A percentile compares a stretch with the other conserved stretches of the same genome.
These are phyloP conservation scores for Candida multigemmis DNA, from an alignment of 805 yeast species.

Conservation along the genomic window DNA sequence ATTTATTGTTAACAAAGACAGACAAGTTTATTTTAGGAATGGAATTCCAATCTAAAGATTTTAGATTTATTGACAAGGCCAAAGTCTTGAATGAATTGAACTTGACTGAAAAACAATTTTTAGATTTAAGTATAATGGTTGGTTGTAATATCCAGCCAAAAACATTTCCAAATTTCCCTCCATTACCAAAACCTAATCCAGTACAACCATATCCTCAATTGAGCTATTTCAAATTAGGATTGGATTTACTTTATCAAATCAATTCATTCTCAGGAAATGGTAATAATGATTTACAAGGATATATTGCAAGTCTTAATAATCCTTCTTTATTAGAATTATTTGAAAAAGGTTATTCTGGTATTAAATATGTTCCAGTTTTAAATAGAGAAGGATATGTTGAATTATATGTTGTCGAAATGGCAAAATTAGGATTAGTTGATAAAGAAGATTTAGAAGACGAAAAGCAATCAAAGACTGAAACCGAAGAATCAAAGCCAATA, in stretches of 20 bases:
- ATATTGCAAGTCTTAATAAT: constrained; percentile 37
- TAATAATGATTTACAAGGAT: constrained; percentile 30
- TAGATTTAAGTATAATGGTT: constrained; percentile 67
- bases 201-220: constrained; percentile 30
- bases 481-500: neutral
- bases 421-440: constrained; percentile 17
- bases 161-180: constrained; percentile 47
- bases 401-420: constrained; percentile 38
- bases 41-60: constrained; percentile 57
- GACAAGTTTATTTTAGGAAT: constrained; percentile 68
- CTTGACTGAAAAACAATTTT: constrained; percentile 55
- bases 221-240: constrained; percentile 29
- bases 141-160: constrained; percentile 72
- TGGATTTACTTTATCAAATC: constrained; percentile 29
- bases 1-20: constrained; percentile 53
- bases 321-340: constrained; percentile 40
- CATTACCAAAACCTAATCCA: constrained; percentile 31
- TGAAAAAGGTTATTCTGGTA: constrained; percentile 59
- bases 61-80: constrained; percentile 54
- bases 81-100: constrained; percentile 53
- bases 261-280: constrained; percentile 13
- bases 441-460: constrained; percentile 8
- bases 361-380: constrained; percentile 68
- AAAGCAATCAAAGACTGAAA: constrained; percentile 1
- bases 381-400: constrained; percentile 62